Evolutionary conservation across 139 green algal species (phyloP).

Genomic region (Volvox africanus): DNA sequence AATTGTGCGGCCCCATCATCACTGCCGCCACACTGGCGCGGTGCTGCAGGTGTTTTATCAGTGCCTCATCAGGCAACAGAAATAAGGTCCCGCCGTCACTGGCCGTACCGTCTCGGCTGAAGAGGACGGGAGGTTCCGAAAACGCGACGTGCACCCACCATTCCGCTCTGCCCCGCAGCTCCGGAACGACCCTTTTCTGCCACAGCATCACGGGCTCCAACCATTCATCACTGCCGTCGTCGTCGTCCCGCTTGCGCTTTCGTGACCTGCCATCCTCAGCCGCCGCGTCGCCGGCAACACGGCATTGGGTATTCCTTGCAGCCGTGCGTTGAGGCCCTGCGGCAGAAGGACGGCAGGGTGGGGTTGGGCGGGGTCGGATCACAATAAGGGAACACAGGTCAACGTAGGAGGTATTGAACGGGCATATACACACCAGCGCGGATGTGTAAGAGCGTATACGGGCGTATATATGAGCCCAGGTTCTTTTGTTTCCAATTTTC

Average conservation of each 20-base stretch:
- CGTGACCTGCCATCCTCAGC: background rate
- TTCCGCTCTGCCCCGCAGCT: background rate
- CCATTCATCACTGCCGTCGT: background rate
- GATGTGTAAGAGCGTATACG: no score
- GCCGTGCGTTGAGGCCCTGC: no score
- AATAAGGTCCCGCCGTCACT: background rate
- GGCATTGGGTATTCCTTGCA: no score
- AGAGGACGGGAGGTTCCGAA: slow-evolving; percentile 19
- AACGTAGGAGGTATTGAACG: no score
- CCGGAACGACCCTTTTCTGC: background rate
- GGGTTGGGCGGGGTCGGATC: no score
- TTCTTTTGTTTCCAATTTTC: no score
- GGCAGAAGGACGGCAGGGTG: no score
- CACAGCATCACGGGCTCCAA: slow-evolving; percentile 11
- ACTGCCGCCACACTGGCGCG: slow-evolving; percentile 12
- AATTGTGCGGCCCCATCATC: slow-evolving; percentile 42
- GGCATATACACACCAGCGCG: no score
- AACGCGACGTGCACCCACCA: slow-evolving; percentile 34
- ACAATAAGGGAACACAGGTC: no score
- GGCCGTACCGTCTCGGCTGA: background rate
- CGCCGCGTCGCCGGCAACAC: no score
- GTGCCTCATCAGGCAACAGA: background rate
- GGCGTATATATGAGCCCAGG: no score
- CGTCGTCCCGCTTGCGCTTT: background rate
- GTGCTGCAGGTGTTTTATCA: slow-evolving; percentile 6